These are phyloP conservation scores for Starmerella floris DNA, from an alignment of 805 yeast species.

Conservation along the genomic window DNA sequence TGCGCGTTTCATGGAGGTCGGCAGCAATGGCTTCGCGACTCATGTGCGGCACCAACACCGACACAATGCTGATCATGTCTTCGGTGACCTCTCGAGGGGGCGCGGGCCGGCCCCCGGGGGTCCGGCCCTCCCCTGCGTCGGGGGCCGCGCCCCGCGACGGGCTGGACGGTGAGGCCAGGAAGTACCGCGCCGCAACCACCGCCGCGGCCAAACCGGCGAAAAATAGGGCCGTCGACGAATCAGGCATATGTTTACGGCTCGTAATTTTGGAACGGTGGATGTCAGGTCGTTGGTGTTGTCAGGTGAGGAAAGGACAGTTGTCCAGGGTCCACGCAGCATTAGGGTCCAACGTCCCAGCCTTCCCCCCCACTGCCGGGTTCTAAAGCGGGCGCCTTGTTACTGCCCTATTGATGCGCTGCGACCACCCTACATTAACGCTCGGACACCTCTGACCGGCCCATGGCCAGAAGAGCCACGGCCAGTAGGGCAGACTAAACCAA, in stretches of 20 bases:
- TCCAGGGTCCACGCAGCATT: too few relatives aligned
- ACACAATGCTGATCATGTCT: constrained; percentile 72
- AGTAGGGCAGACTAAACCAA: too few relatives aligned
- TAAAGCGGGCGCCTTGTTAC: too few relatives aligned
- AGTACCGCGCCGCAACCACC: constrained; percentile 15
- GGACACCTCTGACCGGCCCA: too few relatives aligned
- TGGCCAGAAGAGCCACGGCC: too few relatives aligned
- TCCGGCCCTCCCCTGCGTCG: not conserved
- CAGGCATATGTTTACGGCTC: constrained; percentile 15
- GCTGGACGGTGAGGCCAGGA: constrained; percentile 1
- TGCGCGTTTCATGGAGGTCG: constrained; percentile 54
- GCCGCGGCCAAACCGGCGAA: constrained; percentile 19
- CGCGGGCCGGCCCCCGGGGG: not conserved
- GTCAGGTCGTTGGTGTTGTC: too few relatives aligned
- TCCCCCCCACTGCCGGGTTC: too few relatives aligned
- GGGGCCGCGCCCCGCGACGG: not conserved
- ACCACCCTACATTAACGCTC: too few relatives aligned
- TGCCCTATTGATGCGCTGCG: too few relatives aligned
- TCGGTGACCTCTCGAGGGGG: constrained; percentile 26
- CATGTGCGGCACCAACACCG: constrained; percentile 63
- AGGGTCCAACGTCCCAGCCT: too few relatives aligned
- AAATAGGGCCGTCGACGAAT: constrained; percentile 17
- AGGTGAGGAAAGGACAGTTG: too few relatives aligned
- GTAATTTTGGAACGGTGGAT: not conserved
- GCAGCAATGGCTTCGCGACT: constrained; percentile 55